Evolutionary conservation across 164 flowering plant species (phyloP).

Genomic region (Nymphaea thermarum): DNA sequence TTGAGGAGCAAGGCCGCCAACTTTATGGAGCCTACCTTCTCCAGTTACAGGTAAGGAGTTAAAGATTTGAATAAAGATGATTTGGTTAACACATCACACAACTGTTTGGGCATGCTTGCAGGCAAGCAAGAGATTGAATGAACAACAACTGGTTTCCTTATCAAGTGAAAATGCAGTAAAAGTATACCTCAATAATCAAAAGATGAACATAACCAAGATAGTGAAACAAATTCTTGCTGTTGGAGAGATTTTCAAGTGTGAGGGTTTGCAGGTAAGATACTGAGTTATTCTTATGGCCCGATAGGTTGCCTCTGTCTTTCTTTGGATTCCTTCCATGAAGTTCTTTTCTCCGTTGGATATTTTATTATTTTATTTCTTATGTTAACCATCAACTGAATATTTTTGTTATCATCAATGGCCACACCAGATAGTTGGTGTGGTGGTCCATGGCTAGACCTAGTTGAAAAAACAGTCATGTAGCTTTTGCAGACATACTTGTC

Average conservation of each 20-base stretch:
- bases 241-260: constrained; percentile 78
- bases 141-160: constrained; percentile 62
- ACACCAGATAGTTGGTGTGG: too few relatives aligned
- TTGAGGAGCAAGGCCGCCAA: constrained; percentile 91
- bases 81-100: background rate
- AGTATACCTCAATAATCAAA: constrained; percentile 55
- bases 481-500: too few relatives aligned
- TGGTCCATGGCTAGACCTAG: too few relatives aligned
- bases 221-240: constrained; percentile 80
- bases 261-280: constrained; percentile 55
- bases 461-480: too few relatives aligned
- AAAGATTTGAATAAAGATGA: background rate
- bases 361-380: background rate
- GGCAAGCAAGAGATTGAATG: constrained; percentile 62
- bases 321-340: background rate
- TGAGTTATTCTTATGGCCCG: background rate
- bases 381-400: background rate
- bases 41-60: constrained; percentile 54
- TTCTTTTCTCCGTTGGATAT: background rate
- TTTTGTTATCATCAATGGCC: too few relatives aligned
- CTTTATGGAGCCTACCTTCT: constrained; percentile 82
- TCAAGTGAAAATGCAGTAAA: constrained; percentile 73
- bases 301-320: background rate
- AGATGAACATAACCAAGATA: constrained; percentile 44
- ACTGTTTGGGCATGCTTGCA: constrained; percentile 12